Evolutionary conservation across 1,284 basidiomycete species (phyloP), one percentile per base, ranked within the genome.

Genomic region (Exobasidium cylindrosporum): DNA sequence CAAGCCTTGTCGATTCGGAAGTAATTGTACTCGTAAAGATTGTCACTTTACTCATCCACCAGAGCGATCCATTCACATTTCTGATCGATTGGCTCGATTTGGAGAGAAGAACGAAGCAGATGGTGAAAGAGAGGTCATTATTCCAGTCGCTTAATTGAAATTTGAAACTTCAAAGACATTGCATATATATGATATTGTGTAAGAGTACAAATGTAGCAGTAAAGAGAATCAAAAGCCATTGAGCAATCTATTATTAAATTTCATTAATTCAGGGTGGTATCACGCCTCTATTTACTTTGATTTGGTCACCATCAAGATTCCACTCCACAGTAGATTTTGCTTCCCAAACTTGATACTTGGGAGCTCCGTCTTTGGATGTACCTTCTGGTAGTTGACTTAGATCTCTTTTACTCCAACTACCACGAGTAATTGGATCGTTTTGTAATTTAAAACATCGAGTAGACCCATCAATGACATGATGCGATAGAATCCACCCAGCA

Each of bases 31-130:
- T 47, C 61, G 61, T 14, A 13, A 43, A 28, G 61, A 52, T 44
- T 62, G 61, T 52, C 30, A 35, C 30, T 62, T 62, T 46, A 28
- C 61, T 28, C 61, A 62, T 61, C 61, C 61, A 14, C 13, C 4
- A 14, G 26, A 50, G 3, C 17, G 21, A 24, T 4, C n/a, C 17
- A 13, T 10, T 24, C 59, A 61, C 47, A 45, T 61, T 26, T 61
- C 59, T 17, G 59, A 61, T 11, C 30, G 59, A 30, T 29, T 61
- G 23, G 28, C 31, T 13, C 50, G 53, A 17, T 61, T 61, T 21
- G 30, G 17, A 30, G 40, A 61, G 2, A n/a, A n/a, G n/a, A 26
- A 11, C 24, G 53, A 57, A 31, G 28, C 50, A 53, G 59, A 61
- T 44, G 32, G n/a, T 31, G 59, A 57, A 30, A 54, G 56, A 53